Evolutionary conservation across 1,284 basidiomycete genomes (phyloP).

Genomic region (Coniferiporia weirii): DNA sequence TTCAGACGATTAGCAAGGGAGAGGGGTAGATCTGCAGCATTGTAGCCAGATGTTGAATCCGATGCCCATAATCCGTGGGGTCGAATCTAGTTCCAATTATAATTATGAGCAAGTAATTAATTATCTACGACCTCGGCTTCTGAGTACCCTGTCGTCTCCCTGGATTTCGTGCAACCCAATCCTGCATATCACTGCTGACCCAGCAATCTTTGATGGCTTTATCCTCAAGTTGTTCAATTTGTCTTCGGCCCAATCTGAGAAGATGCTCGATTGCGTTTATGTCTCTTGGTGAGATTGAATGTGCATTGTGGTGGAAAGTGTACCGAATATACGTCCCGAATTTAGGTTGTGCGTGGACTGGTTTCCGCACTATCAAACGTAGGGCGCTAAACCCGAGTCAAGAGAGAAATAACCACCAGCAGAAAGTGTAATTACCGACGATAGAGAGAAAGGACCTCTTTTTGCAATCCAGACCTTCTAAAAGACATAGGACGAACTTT

Average conservation of each 20-base stretch:
- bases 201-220: conserved; percentile 63
- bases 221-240: conserved; percentile 65
- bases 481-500: conserved; percentile 8
- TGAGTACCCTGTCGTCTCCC: background rate
- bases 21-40: background rate
- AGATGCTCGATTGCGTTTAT: conserved; percentile 68
- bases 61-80: background rate
- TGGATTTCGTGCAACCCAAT: conserved; percentile 42
- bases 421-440: conserved; percentile 46
- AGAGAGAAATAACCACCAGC: background rate
- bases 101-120: background rate
- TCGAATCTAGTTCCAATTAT: background rate
- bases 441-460: conserved; percentile 66
- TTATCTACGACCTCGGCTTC: background rate
- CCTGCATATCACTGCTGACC: conserved; percentile 60
- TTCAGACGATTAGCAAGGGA: no score
- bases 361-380: conserved; percentile 67
- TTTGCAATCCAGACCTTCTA: conserved; percentile 58
- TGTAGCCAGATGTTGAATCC: background rate
- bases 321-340: conserved; percentile 65
- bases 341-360: conserved; percentile 47
- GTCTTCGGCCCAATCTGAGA: conserved; percentile 55
- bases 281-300: conserved; percentile 54
- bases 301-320: conserved; percentile 59
- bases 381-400: conserved; percentile 46